Evolutionary conservation across 2,329 filamentous ascomycete species (phyloP).

Genomic region (Microsporum canis): DNA sequence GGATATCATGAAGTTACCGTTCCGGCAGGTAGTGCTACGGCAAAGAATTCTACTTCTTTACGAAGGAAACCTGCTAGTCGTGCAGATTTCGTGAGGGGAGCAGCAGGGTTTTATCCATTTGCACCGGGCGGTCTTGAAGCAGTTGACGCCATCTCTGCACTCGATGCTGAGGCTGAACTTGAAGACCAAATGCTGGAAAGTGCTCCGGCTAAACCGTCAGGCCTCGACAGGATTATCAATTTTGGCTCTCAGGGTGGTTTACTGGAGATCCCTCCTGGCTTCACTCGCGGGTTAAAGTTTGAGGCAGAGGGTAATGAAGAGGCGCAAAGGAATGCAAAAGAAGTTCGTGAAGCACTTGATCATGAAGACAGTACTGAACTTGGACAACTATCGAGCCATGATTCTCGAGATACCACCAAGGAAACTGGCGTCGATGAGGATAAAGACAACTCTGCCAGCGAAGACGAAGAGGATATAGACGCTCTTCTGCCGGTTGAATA

Average conservation of each 20-base stretch:
- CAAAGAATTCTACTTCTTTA: constrained; percentile 89
- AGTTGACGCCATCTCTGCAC: constrained; percentile 71
- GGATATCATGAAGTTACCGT: constrained; percentile 92
- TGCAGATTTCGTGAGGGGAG: constrained; percentile 85
- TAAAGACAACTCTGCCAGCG: constrained; percentile 22
- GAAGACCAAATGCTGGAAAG: constrained; percentile 34
- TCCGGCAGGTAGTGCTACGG: constrained; percentile 75
- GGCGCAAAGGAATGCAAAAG: constrained; percentile 48
- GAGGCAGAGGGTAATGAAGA: constrained; percentile 45
- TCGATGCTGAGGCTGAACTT: constrained; percentile 61
- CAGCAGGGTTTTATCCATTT: constrained; percentile 88
- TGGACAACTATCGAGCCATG: constrained; percentile 21
- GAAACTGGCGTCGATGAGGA: constrained; percentile 9
- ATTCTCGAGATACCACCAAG: constrained; percentile 21
- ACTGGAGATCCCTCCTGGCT: constrained; percentile 70
- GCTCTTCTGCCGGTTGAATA: constrained; percentile 84
- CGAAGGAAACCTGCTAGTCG: constrained; percentile 73
- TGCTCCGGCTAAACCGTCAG: constrained; percentile 29
- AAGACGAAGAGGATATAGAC: constrained; percentile 55
- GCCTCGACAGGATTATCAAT: constrained; percentile 75
- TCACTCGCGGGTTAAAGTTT: constrained; percentile 66
- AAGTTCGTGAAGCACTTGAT: constrained; percentile 55
- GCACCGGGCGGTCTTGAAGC: constrained; percentile 79
- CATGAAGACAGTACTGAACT: constrained; percentile 29
- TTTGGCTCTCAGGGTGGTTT: constrained; percentile 66